phyloP scores from a whole-genome alignment of 805 yeast species.

The Metschnikowia gelsemii region DNA sequence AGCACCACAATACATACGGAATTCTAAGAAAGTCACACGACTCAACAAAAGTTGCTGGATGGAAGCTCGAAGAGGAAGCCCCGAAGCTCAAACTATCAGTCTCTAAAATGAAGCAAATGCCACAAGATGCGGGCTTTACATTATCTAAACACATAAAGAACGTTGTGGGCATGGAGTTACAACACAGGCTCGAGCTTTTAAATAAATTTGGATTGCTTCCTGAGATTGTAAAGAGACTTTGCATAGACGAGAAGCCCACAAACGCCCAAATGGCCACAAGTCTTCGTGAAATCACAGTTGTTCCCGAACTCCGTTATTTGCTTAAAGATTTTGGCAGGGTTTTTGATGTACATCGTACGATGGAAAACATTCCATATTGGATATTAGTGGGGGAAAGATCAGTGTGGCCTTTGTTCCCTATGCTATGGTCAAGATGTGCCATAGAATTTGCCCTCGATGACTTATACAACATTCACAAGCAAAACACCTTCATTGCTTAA shows the following conservation, averaged over 20 bases:
- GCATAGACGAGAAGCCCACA: constrained; percentile 76
- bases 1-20: constrained; percentile 54
- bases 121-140: constrained; percentile 35
- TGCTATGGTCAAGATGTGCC: constrained; percentile 83
- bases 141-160: constrained; percentile 44
- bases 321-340: constrained; percentile 71
- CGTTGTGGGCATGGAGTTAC: constrained; percentile 71
- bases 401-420: constrained; percentile 87
- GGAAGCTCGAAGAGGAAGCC: constrained; percentile 7
- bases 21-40: constrained; percentile 17
- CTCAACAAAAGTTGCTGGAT: constrained; percentile 13
- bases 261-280: constrained; percentile 67
- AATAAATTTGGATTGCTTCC: constrained; percentile 76
- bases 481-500: constrained; percentile 16
- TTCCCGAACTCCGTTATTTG: constrained; percentile 77
- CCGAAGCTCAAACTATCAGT: constrained; percentile 15
- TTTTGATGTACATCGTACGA: constrained; percentile 68
- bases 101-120: constrained; percentile 25
- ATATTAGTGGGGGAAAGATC: constrained; percentile 85
- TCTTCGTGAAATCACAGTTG: constrained; percentile 78
- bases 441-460: constrained; percentile 88
- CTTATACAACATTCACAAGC: constrained; percentile 49
- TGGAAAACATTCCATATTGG: constrained; percentile 84
- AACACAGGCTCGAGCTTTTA: constrained; percentile 78
- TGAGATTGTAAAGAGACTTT: constrained; percentile 65